phyloP scores from a whole-genome alignment of 768 basidiomycete species.

The Amanita pallidorosea region DNA sequence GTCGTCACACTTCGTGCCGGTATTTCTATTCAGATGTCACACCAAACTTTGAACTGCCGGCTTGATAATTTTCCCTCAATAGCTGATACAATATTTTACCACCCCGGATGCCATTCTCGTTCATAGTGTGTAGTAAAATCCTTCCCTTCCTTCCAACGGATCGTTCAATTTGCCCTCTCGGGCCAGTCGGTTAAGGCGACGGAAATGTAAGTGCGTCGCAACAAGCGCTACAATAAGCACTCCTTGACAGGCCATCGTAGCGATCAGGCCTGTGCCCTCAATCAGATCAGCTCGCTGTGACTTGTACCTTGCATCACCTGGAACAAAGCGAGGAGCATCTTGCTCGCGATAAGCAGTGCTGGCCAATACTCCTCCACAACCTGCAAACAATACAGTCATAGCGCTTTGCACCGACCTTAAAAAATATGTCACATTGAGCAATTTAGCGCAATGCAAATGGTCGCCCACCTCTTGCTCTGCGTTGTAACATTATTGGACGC shows the following conservation, averaged over 20 bases:
- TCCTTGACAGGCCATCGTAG: slow-evolving; percentile 28
- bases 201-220: slow-evolving; percentile 23
- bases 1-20: not conserved
- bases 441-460: not conserved
- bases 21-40: not conserved
- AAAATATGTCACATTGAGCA: not conserved
- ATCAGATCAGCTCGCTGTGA: not conserved
- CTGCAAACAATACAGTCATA: slow-evolving; percentile 28
- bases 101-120: not conserved
- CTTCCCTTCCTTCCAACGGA: slow-evolving; percentile 24
- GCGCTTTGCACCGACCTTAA: slow-evolving; percentile 25
- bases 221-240: slow-evolving; percentile 23
- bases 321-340: slow-evolving; percentile 33
- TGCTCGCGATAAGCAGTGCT: slow-evolving; percentile 29
- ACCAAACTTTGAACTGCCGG: too few species aligned
- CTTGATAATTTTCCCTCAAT: too few species aligned
- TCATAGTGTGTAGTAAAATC: slow-evolving; percentile 29
- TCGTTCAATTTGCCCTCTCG: slow-evolving; percentile 20
- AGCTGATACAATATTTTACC: too few species aligned
- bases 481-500: slow-evolving; percentile 37
- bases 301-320: slow-evolving; percentile 17
- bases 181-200: slow-evolving; percentile 23
- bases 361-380: slow-evolving; percentile 32
- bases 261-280: slow-evolving; percentile 21
- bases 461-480: slow-evolving; percentile 29